phyloP scores from a whole-genome alignment of 495 filamentous ascomycete species.

The Penicillium paxilli region DNA sequence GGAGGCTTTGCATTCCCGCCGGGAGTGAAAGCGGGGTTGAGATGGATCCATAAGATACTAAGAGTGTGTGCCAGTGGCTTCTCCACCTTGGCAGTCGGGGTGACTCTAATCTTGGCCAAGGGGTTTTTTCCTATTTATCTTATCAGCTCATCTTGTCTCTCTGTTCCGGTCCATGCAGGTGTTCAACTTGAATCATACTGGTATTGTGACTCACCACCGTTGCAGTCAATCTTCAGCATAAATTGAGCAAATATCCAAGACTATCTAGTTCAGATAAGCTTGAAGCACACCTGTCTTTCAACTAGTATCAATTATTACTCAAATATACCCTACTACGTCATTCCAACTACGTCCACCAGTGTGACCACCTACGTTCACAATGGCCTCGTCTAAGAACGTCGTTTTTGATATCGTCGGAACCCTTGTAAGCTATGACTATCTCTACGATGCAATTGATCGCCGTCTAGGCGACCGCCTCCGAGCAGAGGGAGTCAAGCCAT shows the following conservation, averaged over 20 bases:
- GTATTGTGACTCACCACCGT: neutral
- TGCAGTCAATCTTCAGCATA: neutral
- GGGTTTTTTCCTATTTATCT: neutral
- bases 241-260: neutral
- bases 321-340: neutral
- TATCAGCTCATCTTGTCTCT: no score
- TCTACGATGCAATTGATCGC: slow-evolving; percentile 31
- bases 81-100: neutral
- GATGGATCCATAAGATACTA: neutral
- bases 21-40: slow-evolving; percentile 6
- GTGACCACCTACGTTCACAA: neutral
- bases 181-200: no score
- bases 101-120: neutral
- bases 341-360: neutral
- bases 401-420: slow-evolving; percentile 47
- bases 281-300: neutral
- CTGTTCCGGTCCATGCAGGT: no score
- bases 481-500: slow-evolving; percentile 33
- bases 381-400: slow-evolving; percentile 32
- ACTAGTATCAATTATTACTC: no score
- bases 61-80: no score
- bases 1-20: slow-evolving; percentile 3
- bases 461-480: slow-evolving; percentile 34
- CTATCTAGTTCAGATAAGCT: neutral
- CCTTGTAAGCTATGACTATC: slow-evolving; percentile 30